Base-by-base conservation (phyloP, 2,329 filamentous ascomycete species). In the Paecilomyces sp. region DNA sequence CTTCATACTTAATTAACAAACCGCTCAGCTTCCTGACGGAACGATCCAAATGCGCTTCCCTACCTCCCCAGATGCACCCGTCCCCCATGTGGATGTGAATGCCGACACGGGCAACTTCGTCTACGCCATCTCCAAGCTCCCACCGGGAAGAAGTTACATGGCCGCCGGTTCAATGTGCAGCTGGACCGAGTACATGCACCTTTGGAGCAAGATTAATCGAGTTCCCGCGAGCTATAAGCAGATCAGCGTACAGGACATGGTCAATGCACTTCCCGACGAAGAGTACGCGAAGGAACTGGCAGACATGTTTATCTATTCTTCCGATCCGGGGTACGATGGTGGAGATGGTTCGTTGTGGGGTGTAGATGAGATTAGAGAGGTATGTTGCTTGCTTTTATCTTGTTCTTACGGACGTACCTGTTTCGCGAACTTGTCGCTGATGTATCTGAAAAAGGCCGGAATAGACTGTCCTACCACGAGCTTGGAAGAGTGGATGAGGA, bases 121-220 rank as follows among this genome's bases (percentile, higher is more conserved):
- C 13, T 81, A 80, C 56, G 80, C 79, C 11, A 79, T 83, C 1
- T 75, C 73, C 54, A 75, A 81, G 61, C 80, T 82, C 78, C 76
- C 79, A 0, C 75, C 80, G 0, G 79, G 80, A 1, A 79, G 79
- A 54, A 67, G 70, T 1, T 83, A 82, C 64, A 80, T 83, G 74
- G 80, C 80, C 0, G 78, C 71, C 31, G 79, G 80, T 1, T 74
- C 77, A 3, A 74, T 68, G 3, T 79, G 77, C 65, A 80, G 71
- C 31, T 82, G 79, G 79, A 62, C 72, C 3, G 79, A 82, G 7
- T 82, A 74, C 64, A 75, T 80, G 8, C 63, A 70, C 18, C 67
- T 75, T 0, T 82, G 80, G 79, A 71, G 72, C 13, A 62, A 70
- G 4, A 63, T 75, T 2, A 78, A 71, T 1, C 74, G 74, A 0